Base-by-base conservation (phyloP, 2,329 filamentous ascomycete species). In the Zarea fungicola region DNA sequence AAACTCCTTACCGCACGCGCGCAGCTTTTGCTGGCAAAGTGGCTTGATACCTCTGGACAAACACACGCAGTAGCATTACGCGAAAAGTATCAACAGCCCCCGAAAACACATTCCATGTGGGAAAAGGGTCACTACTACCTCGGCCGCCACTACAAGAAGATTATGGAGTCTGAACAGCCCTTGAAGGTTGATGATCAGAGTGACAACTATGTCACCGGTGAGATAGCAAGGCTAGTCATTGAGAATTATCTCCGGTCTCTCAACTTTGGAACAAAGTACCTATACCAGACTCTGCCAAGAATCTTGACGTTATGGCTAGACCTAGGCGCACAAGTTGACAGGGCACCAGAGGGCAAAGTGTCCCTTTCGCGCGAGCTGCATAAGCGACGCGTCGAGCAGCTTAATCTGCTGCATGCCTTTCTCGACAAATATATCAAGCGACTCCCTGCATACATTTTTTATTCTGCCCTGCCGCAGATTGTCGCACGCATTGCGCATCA, bases 51-150 rank as follows among this genome's bases (percentile, higher is more conserved):
- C 49, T 88, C 92, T n/a, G 93, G 93, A 5, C 92, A 97, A 65
- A 96, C 90, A 2, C 87, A 95, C 60, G 87, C 89, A 4, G 78
- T 82, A 37, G 83, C 87, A 4, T 78, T 97, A 54, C 82, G 89
- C 39, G 78, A 83, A 47, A 88, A 89, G 61, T 99, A 96, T 59
- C 85, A 90, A 54, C 80, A 86, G 56, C 91, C 91, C 1, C 81
- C 87, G n/a, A 83, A 79, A 61, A 83, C 80, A 1, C 73, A 75
- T 58, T 70, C 74, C 5, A 81, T 81, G 44, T 99, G 92, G 91
- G 93, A 99, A 63, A 97, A 96, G 66, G 91, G 89, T 0, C 92
- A 97, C 63, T 99, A 97, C 65, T 96, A 96, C 64, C 78, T 99
- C 9, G 93, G 93, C 5, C 89, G 92, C 40, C 90, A 97, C 67